Conservation (phyloP, 1,284 basidiomycete genomes). For the Melampsora americana region DNA sequence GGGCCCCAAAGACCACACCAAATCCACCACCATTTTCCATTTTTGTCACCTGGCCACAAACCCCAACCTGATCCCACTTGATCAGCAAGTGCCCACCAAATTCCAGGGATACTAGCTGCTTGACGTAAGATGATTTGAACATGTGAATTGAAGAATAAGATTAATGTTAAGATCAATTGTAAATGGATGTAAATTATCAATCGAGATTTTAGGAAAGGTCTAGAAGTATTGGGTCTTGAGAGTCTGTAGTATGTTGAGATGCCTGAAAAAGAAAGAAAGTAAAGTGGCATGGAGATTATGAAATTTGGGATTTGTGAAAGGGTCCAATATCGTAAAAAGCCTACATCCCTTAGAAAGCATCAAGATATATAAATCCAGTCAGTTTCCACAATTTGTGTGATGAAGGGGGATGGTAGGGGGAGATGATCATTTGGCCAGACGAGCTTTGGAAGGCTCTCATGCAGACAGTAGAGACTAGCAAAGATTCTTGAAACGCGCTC, state of each 20-base stretch:
- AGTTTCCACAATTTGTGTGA: too few species aligned
- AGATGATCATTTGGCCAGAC: too few species aligned
- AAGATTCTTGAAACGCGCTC: background rate
- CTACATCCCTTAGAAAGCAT: slow-evolving; percentile 12
- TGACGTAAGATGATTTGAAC: slow-evolving; percentile 39
- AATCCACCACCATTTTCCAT: slow-evolving; percentile 9
- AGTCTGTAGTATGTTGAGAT: slow-evolving; percentile 9
- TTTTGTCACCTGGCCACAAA: background rate
- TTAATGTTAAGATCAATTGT: slow-evolving; percentile 6
- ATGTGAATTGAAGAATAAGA: slow-evolving; percentile 31
- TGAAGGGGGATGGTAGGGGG: too few species aligned
- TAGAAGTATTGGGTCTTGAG: background rate
- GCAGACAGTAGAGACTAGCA: background rate
- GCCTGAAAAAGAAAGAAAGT: slow-evolving; percentile 7
- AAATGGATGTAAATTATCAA: slow-evolving; percentile 15
- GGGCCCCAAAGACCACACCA: slow-evolving; percentile 19
- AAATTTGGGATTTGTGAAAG: slow-evolving; percentile 16
- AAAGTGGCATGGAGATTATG: slow-evolving; percentile 19
- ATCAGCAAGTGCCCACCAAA: slow-evolving; percentile 38
- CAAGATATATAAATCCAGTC: too few species aligned
- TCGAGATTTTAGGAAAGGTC: slow-evolving; percentile 7
- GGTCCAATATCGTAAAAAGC: slow-evolving; percentile 38
- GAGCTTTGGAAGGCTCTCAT: background rate
- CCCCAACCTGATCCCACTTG: background rate
- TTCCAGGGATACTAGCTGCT: slow-evolving; percentile 7